Evolutionary conservation across 2,329 filamentous ascomycete genomes (phyloP).

Genomic region (Reticulascus tulasneorum): DNA sequence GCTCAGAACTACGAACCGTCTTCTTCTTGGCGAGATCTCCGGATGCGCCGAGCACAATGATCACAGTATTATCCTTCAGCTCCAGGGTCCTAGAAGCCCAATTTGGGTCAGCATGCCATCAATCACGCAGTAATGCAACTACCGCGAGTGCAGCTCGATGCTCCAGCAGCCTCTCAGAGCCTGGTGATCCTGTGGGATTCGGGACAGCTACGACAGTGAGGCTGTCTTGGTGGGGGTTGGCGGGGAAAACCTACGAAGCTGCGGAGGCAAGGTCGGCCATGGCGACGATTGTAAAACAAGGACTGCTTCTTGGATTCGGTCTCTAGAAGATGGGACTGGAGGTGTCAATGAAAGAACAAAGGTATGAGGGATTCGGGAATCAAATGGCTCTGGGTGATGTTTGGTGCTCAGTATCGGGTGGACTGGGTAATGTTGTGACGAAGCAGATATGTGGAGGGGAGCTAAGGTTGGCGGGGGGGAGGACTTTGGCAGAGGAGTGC

Average conservation of each 20-base stretch:
- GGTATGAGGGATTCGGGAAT: no score
- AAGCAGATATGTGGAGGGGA: no score
- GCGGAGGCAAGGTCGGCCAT: conserved; percentile 18
- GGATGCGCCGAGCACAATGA: conserved; percentile 93
- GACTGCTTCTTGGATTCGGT: no score
- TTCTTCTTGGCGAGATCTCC: conserved; percentile 99
- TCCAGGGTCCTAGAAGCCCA: conserved; percentile 66
- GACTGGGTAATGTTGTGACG: no score
- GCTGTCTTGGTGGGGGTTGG: conserved; percentile 12
- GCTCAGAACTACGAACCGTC: conserved; percentile 58
- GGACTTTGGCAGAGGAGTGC: no score
- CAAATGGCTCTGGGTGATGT: no score
- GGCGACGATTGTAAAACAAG: no score
- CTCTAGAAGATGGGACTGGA: no score
- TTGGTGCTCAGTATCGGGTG: no score
- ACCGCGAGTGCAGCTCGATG: conserved; percentile 2
- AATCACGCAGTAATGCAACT: neutral
- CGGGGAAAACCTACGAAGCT: conserved; percentile 18
- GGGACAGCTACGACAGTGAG: conserved; percentile 4
- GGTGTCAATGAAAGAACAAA: no score
- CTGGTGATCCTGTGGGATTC: conserved; percentile 1
- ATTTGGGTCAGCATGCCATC: conserved; percentile 2
- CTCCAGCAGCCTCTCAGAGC: neutral
- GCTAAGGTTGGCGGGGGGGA: no score
- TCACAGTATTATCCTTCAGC: conserved; percentile 97